These are phyloP conservation scores for Tranzscheliella williamsii DNA, from an alignment of 1,284 basidiomycete species.

Conservation along the genomic window DNA sequence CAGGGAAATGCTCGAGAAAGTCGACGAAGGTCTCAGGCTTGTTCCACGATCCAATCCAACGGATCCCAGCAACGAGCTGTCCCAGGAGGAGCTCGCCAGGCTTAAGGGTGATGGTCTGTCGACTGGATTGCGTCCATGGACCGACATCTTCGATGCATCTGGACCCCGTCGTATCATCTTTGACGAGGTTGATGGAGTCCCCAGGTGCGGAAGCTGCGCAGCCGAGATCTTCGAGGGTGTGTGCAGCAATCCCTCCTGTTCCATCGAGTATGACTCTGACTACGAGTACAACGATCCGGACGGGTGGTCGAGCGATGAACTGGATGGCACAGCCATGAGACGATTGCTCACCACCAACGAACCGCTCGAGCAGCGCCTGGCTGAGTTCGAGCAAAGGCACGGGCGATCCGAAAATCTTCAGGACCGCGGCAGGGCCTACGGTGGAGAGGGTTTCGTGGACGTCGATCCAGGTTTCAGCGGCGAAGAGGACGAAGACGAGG, in stretches of 20 bases:
- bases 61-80: not conserved
- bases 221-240: conserved; percentile 49
- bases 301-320: too few species aligned
- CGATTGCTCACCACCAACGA: too few species aligned
- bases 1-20: conserved; percentile 45
- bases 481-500: conserved; percentile 21
- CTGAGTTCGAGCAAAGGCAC: conserved; percentile 16
- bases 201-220: conserved; percentile 50
- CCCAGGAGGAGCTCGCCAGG: conserved; percentile 20
- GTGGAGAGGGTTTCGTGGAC: not conserved
- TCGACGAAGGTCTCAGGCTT: conserved; percentile 21
- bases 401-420: conserved; percentile 4
- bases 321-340: too few species aligned
- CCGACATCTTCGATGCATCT: conserved; percentile 35
- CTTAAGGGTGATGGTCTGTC: conserved; percentile 31
- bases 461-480: conserved; percentile 3
- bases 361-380: not conserved
- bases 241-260: conserved; percentile 47
- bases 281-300: too few species aligned
- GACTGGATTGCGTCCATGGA: conserved; percentile 33
- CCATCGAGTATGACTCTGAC: conserved; percentile 30
- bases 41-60: not conserved
- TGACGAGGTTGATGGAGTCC: conserved; percentile 49
- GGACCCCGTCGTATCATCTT: conserved; percentile 40
- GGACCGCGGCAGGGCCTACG: not conserved